phyloP scores from a whole-genome alignment of 495 filamentous ascomycete genomes.

The Rostrohypoxylon terebratum region DNA sequence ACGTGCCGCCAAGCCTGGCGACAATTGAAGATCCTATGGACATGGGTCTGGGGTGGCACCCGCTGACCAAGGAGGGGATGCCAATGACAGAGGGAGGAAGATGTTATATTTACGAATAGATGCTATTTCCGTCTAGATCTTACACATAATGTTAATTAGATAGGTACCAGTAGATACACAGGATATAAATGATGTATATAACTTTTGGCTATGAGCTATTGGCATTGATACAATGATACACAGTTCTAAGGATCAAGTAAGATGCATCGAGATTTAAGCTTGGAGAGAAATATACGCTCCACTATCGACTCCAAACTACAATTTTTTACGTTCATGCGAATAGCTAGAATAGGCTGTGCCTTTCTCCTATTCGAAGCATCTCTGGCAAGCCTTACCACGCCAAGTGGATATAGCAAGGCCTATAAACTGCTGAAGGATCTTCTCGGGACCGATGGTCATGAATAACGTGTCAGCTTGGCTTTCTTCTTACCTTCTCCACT shows the following conservation, averaged over 20 bases:
- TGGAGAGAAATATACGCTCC: too few species aligned
- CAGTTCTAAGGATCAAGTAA: not conserved
- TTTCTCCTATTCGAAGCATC: not conserved
- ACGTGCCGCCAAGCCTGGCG: slow-evolving; percentile 39
- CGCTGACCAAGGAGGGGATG: slow-evolving; percentile 39
- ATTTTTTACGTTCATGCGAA: too few species aligned
- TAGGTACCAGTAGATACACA: slow-evolving; percentile 2
- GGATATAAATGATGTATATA: not conserved
- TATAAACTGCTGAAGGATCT: not conserved
- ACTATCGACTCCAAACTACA: too few species aligned
- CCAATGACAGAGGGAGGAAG: slow-evolving; percentile 34
- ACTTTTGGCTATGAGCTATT: not conserved
- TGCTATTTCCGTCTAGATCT: not conserved
- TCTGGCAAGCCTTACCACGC: not conserved
- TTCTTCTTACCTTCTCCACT: not conserved
- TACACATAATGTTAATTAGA: slow-evolving; percentile 12
- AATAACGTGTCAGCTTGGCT: not conserved
- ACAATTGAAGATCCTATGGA: slow-evolving; percentile 46
- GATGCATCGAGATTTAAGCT: not conserved
- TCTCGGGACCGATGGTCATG: not conserved
- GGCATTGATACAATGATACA: not conserved
- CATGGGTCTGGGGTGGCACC: slow-evolving; percentile 38
- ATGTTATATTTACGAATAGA: slow-evolving; percentile 41
- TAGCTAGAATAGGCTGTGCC: too few species aligned
- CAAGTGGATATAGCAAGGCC: not conserved